Conservation (phyloP, 495 filamentous ascomycete species). For the Neurospora intermedia region DNA sequence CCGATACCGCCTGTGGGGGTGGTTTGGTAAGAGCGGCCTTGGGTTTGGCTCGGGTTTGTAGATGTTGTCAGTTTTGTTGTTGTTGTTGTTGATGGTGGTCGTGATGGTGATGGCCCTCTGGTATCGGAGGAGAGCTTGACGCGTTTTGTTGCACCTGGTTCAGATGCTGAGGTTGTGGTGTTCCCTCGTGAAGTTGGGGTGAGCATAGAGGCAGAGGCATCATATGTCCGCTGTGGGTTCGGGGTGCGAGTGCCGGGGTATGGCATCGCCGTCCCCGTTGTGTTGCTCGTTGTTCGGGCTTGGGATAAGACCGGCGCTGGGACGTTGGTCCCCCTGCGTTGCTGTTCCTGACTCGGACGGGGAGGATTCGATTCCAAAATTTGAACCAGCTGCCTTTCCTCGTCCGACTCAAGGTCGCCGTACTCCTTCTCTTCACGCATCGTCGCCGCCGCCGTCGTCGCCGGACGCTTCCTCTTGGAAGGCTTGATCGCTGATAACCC, state of each 20-base stretch:
- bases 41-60: not conserved
- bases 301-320: conserved; percentile 26
- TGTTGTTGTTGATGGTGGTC: conserved; percentile 3
- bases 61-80: not conserved
- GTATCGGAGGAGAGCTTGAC: conserved; percentile 18
- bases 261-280: not conserved
- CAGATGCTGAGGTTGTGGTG: not conserved
- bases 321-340: not conserved
- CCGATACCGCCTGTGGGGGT: not conserved
- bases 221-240: not conserved
- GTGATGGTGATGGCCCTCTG: conserved; percentile 7
- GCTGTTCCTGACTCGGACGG: not conserved
- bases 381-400: conserved; percentile 5
- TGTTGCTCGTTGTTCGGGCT: not conserved
- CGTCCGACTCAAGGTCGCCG: conserved; percentile 8
- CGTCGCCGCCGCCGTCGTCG: not conserved
- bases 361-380: not conserved
- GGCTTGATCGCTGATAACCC: not conserved
- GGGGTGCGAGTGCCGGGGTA: not conserved
- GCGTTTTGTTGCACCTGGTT: conserved; percentile 1
- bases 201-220: not conserved
- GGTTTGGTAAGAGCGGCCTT: not conserved
- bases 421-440: conserved; percentile 2
- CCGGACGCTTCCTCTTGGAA: conserved; percentile 1
- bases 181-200: conserved; percentile 5